Percentiles rank a stretch among this genome's conserved stretches.
Conservation (phyloP, 2,329 filamentous ascomycete species). For the Penicillium sp. region DNA sequence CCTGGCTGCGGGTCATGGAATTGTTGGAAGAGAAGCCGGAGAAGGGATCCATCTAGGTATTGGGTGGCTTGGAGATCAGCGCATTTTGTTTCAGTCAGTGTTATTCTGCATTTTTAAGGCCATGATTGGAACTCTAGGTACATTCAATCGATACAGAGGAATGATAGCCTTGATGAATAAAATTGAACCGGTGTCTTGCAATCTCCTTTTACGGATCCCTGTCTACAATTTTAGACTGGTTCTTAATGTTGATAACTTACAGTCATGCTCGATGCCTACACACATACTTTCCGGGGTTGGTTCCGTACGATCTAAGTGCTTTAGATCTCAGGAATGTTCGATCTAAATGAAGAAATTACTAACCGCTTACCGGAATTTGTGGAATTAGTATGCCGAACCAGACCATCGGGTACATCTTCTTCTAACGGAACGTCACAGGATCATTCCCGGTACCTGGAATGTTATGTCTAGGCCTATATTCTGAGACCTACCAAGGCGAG, state of each 20-base stretch:
- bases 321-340: constrained; percentile 1
- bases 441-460: not conserved
- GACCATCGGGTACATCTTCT: not conserved
- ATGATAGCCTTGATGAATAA: not conserved
- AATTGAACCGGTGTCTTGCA: not conserved
- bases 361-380: not conserved
- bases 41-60: not conserved
- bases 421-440: not conserved
- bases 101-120: not conserved
- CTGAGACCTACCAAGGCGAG: too few relatives aligned
- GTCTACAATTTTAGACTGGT: not conserved
- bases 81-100: not conserved
- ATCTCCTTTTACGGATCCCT: not conserved
- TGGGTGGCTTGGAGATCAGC: not conserved
- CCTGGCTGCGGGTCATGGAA: constrained; percentile 19
- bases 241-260: not conserved
- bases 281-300: not conserved
- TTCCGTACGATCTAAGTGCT: not conserved
- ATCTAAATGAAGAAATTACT: not conserved
- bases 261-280: not conserved
- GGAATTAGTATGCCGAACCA: not conserved
- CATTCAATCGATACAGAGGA: not conserved
- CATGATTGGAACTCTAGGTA: not conserved
- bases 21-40: constrained; percentile 3
- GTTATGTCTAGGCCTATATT: not conserved